phyloP scores from a whole-genome alignment of 331 rosid genomes.

The Malus hybrid region DNA sequence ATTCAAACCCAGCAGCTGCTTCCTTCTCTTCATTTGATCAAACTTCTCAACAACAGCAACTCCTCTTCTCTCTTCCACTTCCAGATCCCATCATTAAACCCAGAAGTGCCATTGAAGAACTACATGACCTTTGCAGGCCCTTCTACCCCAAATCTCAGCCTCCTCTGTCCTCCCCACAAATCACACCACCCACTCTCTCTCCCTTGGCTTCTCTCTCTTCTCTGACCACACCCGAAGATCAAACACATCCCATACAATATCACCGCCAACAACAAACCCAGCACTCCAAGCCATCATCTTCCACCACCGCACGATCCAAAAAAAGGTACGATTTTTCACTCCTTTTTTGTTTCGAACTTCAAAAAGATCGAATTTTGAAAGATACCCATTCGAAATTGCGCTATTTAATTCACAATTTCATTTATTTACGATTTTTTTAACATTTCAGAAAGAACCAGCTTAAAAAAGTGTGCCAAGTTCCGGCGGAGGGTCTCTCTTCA shows the following conservation, averaged over 20 bases:
- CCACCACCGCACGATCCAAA: constrained; percentile 58
- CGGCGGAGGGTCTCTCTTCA: constrained; percentile 76
- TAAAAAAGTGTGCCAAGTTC: constrained; percentile 77
- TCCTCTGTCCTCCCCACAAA: constrained; percentile 13
- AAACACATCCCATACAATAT: neutral
- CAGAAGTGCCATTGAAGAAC: constrained; percentile 34
- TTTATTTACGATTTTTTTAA: neutral
- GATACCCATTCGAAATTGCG: neutral
- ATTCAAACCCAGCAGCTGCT: constrained; percentile 5
- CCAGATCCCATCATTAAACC: constrained; percentile 41
- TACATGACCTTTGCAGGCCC: constrained; percentile 83
- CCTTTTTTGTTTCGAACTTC: neutral
- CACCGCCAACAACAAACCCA: constrained; percentile 16
- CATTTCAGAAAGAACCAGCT: constrained; percentile 73
- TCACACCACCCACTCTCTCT: constrained; percentile 8
- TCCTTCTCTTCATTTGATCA: constrained; percentile 17
- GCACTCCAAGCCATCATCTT: constrained; percentile 27
- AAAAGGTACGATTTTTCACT: constrained; percentile 45
- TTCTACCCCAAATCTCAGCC: constrained; percentile 53
- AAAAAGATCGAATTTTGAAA: neutral
- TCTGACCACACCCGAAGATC: constrained; percentile 23
- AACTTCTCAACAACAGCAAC: constrained; percentile 3
- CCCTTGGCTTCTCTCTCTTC: constrained; percentile 12
- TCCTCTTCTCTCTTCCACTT: constrained; percentile 28
- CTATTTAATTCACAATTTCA: neutral